Evolutionary conservation across 805 yeast species (phyloP).

Genomic region (Spathaspora boniae): DNA sequence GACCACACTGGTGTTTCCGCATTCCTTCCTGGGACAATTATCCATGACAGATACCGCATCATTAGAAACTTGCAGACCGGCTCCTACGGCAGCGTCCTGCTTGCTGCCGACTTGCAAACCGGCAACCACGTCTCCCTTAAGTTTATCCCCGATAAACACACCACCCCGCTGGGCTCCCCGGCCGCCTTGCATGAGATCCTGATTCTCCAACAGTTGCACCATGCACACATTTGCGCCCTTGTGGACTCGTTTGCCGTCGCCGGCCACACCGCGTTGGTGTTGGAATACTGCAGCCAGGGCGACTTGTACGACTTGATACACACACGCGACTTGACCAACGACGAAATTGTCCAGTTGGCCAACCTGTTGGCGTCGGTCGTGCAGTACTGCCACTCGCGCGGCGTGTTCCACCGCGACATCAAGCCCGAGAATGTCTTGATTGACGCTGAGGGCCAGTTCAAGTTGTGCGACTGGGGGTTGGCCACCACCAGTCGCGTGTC

Average conservation of each 20-base stretch:
- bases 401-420: constrained; percentile 67
- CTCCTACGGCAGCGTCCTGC: constrained; percentile 58
- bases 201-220: constrained; percentile 35
- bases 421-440: constrained; percentile 71
- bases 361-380: constrained; percentile 53
- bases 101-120: constrained; percentile 40
- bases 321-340: constrained; percentile 12
- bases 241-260: constrained; percentile 55
- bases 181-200: constrained; percentile 56
- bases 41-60: constrained; percentile 41
- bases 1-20: not conserved
- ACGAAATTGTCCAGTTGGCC: constrained; percentile 37
- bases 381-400: constrained; percentile 50
- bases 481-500: constrained; percentile 39
- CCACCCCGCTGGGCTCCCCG: constrained; percentile 2
- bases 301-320: constrained; percentile 61
- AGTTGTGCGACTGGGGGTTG: constrained; percentile 74
- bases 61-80: constrained; percentile 51
- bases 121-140: constrained; percentile 49
- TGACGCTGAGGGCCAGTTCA: constrained; percentile 48
- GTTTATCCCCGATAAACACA: constrained; percentile 33
- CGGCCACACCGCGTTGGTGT: constrained; percentile 48
- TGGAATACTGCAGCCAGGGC: constrained; percentile 66
- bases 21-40: constrained; percentile 1
- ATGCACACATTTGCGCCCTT: constrained; percentile 56